Evolutionary conservation across 352 stramenopile species (phyloP), one percentile per base, ranked within the genome.

Genomic region (Pythium oligandrum): DNA sequence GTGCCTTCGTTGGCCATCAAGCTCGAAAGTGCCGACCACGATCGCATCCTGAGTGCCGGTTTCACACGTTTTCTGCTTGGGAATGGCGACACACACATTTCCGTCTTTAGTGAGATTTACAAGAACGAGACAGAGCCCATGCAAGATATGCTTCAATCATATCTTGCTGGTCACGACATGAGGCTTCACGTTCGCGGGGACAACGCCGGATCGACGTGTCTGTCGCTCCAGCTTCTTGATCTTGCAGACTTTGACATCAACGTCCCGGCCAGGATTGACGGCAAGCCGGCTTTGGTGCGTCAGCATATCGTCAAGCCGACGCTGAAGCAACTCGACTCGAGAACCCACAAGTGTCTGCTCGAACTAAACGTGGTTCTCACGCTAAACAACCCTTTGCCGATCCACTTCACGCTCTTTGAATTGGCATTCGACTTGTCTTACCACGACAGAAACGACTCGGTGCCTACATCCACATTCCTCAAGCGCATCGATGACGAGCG

Each of bases 321-420:
- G 31, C 64, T 93, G 12, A 93, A 93, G 49, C 63, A 90, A 40
- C 51, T 93, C 12, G 73, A 92, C 58, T 91, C 77, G 4, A 87
- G 72, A 46, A 86, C 67, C 9, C 77, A 63, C 55, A 84, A 74
- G 56, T 93, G 83, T 58, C 61, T 88, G 34, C 50, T 93, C 44
- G 66, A 86, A 43, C 52, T 93, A 6, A 71, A 83, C 48, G 79
- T 93, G 43, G 58, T 57, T n/a, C 73, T 93, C 43, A 75, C 66
- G 40, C 72, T 92, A 51, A 74, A 90, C 71, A 92, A 93, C 59
- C 83, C 83, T 17, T 59, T 93, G 36, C 83, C 83, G 36, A 87
- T 93, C 53, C 64, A 75, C 40, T 84, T 93, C 35, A 68, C 88
- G 48, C 73, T 93, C 10, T 86, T 78, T 39, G 64, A 66, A 9